Percentiles rank a stretch among this genome's conserved stretches.
These are phyloP conservation scores for Ganoderma sinense DNA, from an alignment of 1,284 basidiomycete genomes.

Conservation along the genomic window DNA sequence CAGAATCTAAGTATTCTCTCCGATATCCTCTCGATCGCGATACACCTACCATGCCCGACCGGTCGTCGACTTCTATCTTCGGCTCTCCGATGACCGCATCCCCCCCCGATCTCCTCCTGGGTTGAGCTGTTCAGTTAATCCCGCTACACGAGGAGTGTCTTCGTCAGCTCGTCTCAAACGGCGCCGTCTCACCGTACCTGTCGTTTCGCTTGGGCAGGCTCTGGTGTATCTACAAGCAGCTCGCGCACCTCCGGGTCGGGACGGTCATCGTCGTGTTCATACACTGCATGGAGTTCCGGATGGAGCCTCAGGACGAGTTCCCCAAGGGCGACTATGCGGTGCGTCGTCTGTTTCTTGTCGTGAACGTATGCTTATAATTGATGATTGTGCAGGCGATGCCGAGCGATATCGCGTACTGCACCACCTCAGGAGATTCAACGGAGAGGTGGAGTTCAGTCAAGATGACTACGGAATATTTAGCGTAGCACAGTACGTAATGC, in stretches of 20 bases:
- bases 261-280: constrained; percentile 85
- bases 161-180: constrained; percentile 90
- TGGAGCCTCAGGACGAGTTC: constrained; percentile 70
- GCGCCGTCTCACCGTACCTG: constrained; percentile 91
- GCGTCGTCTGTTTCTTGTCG: constrained; percentile 47
- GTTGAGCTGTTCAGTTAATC: too few species aligned
- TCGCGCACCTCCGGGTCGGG: constrained; percentile 95
- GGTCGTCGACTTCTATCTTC: too few species aligned
- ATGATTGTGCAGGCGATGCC: constrained; percentile 43
- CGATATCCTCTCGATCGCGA: too few species aligned
- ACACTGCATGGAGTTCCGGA: constrained; percentile 77
- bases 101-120: too few species aligned
- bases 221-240: constrained; percentile 96
- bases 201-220: constrained; percentile 97
- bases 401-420: constrained; percentile 50
- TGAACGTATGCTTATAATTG: constrained; percentile 26
- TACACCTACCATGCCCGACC: too few species aligned
- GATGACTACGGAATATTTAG: constrained; percentile 3
- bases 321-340: constrained; percentile 93
- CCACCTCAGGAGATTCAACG: constrained; percentile 49
- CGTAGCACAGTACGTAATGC: neutral
- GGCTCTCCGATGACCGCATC: too few species aligned
- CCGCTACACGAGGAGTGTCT: too few species aligned
- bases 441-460: constrained; percentile 5
- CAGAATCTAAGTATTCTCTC: too few species aligned